Evolutionary conservation across 1,284 basidiomycete genomes (phyloP), one percentile per base, ranked within the genome.

Genomic region (Boletus smithii): DNA sequence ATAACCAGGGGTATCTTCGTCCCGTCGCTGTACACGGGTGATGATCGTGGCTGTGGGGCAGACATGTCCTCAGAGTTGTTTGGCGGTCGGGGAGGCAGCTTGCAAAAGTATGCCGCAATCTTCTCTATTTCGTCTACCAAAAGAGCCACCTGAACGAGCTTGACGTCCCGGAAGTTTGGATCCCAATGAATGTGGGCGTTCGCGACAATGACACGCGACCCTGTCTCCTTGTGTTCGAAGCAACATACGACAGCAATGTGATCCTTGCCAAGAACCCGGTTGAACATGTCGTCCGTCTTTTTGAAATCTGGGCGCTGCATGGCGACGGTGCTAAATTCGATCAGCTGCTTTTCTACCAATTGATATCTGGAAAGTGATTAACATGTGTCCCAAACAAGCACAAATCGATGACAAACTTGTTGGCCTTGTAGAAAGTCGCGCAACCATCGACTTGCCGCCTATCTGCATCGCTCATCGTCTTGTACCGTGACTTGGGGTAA

Each of bases 231-330:
- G 71, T 90, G 88, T 73, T 99, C 97, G 60, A 99, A 77, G 36
- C 93, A 77, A 54, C 86, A 86, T 41, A 95, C 77, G 53, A 95
- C 83, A 31, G 92, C 94, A 56, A 99, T 92, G 65, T 98, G 87
- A 70, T 98, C 97, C 67, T 95, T 93, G 54, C 89, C 90, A 65
- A 97, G 83, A 49, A 99, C 93, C 44, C 97, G 91, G 66, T 98
- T 98, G 79, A 98, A 99, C 93, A 99, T 95, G 72, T 98, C 95
- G 63, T 99, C 94, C 5, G 95, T 97, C 75, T 94, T 95, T 72
- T 95, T 94, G 73, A 98, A 95, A 66, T 99, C 95, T 35, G 87
- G 81, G 42, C 93, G 85, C 62, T 93, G 88, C 77, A 98, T 89
- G 7, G 95, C 95, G 51, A 95, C 80, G 48, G 91, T 83, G 68